A percentile compares a stretch with the other conserved stretches of the same genome.
These are phyloP conservation scores for Exophiala bonariae DNA, from an alignment of 2,329 filamentous ascomycete species.

Conservation along the genomic window DNA sequence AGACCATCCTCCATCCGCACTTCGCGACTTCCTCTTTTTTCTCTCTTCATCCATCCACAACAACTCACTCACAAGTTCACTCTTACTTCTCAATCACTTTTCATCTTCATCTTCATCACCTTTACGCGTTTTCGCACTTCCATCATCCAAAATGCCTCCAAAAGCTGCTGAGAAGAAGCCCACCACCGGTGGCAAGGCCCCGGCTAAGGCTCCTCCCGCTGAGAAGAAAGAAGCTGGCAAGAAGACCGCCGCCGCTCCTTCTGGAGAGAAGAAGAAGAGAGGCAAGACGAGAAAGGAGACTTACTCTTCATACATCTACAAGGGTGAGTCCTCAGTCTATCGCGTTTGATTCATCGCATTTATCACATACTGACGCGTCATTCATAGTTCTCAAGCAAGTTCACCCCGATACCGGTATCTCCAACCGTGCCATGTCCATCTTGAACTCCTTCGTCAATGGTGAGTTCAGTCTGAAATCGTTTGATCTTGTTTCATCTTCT, in stretches of 20 bases:
- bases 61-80: constrained; percentile 27
- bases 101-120: constrained; percentile 28
- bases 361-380: constrained; percentile 38
- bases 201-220: constrained; percentile 73
- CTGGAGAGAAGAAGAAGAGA: constrained; percentile 99
- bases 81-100: constrained; percentile 26
- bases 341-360: constrained; percentile 3
- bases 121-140: constrained; percentile 31
- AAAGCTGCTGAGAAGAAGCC: constrained; percentile 99
- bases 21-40: constrained; percentile 35
- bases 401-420: constrained; percentile 99
- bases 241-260: constrained; percentile 83
- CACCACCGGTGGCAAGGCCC: constrained; percentile 87
- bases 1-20: constrained; percentile 45
- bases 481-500: constrained; percentile 8
- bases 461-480: constrained; percentile 49
- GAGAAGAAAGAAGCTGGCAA: constrained; percentile 99
- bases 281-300: constrained; percentile 99
- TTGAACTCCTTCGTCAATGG: constrained; percentile 99
- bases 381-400: constrained; percentile 95
- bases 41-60: constrained; percentile 35
- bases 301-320: constrained; percentile 99
- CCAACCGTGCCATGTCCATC: constrained; percentile 99
- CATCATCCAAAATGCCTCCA: constrained; percentile 78
- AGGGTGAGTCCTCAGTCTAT: constrained; percentile 69